Evolutionary conservation across 2,329 filamentous ascomycete genomes (phyloP), one percentile per base, ranked within the genome.

Genomic region (Aspergillus versicolor): DNA sequence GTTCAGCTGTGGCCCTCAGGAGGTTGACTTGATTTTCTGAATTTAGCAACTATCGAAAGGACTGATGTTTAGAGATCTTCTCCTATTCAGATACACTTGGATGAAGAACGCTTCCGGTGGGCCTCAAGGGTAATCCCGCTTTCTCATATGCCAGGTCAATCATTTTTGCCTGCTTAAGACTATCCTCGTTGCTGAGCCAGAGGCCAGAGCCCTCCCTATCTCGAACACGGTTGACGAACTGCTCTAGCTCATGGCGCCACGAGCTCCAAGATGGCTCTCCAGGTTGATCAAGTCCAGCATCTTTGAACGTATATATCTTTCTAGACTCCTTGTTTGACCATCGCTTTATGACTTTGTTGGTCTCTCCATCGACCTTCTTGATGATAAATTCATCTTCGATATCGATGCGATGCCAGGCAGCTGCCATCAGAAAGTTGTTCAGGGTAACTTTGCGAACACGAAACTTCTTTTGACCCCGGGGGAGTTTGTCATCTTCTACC

Each of bases 111-210:
- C 5, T 15, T 13, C 34, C 15, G 2, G 13, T 37, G 5, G 12
- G 34, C 34, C 34, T 37, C 12, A 37, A n/a, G 5, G 45, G n/a
- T 48, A 77, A 58, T 5, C 73, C 74, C 27, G 68, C 67, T 67
- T 78, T 79, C 54, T 69, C 64, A 62, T 82, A 82, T 2, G 75
- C 76, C 69, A 74, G 72, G 62, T 82, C 81, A 30, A 82, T 64
- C 68, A 77, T 77, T 63, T 70, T 69, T 75, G 79, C 77, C 67
- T 79, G 76, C 5, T 65, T 64, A 19, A 82, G 70, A 27, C 73
- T 78, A 59, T 81, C 78, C 45, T 79, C 74, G 3, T 61, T 62
- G n/a, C 68, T 65, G 8, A 82, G 67, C 77, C 79, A 81, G 3
- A 37, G 34, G 12, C 34, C 34, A 15, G 34, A 37, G 12, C 34